phyloP scores from a whole-genome alignment of 75 land plant genomes.

The Selaginella moellendorffii region DNA sequence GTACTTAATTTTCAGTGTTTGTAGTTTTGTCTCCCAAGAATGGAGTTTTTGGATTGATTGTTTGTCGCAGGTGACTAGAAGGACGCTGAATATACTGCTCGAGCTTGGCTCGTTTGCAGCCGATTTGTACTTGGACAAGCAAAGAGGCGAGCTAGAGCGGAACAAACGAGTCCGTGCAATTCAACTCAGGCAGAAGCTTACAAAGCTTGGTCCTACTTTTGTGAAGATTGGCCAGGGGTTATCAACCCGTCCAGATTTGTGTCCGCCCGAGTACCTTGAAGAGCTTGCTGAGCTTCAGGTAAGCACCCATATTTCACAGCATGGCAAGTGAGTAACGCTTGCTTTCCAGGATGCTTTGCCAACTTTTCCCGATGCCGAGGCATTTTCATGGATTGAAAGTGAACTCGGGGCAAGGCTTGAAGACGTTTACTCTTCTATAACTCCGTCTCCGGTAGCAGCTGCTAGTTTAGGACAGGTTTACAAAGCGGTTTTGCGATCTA shows the following conservation, averaged over 20 bases:
- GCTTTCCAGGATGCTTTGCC: slow-evolving; percentile 76
- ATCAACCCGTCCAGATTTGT: slow-evolving; percentile 87
- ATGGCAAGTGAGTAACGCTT: neutral
- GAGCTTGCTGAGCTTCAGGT: slow-evolving; percentile 84
- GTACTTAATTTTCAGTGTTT: no score
- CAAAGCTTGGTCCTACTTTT: slow-evolving; percentile 86
- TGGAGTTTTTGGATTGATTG: neutral
- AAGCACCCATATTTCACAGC: neutral
- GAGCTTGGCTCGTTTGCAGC: slow-evolving; percentile 56
- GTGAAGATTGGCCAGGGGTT: slow-evolving; percentile 96
- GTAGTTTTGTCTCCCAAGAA: no score
- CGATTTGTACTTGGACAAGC: slow-evolving; percentile 39
- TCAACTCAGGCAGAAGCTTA: slow-evolving; percentile 48
- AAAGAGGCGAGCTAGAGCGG: slow-evolving; percentile 33
- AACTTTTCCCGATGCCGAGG: slow-evolving; percentile 81
- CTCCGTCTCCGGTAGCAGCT: slow-evolving; percentile 86
- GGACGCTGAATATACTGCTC: slow-evolving; percentile 45
- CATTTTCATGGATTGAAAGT: slow-evolving; percentile 80
- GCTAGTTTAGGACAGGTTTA: slow-evolving; percentile 97
- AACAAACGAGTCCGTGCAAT: slow-evolving; percentile 53
- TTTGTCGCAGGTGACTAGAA: slow-evolving; percentile 32
- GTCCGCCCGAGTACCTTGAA: slow-evolving; percentile 89
- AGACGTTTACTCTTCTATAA: slow-evolving; percentile 53
- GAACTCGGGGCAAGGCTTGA: slow-evolving; percentile 62
- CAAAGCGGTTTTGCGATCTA: slow-evolving; percentile 64